Evolutionary conservation across 768 basidiomycete species (phyloP).

Genomic region (Butyriboletus loyo): DNA sequence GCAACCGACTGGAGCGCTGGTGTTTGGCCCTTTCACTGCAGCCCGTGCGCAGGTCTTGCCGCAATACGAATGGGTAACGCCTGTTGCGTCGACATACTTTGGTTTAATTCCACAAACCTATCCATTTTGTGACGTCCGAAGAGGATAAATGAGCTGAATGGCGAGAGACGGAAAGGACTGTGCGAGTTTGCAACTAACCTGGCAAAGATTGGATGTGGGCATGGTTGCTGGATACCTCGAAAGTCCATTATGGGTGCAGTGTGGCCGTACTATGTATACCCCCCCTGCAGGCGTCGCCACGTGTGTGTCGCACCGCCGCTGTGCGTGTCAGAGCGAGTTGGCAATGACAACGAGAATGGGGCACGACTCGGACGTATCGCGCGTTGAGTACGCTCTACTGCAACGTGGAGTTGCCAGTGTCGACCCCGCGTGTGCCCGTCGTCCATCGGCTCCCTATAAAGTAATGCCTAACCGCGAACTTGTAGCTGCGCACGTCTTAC

Average conservation of each 20-base stretch:
- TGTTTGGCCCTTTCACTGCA: slow-evolving; percentile 30
- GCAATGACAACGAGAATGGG: slow-evolving; percentile 8
- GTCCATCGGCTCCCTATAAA: slow-evolving; percentile 21
- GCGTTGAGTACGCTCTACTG: slow-evolving; percentile 14
- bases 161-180: slow-evolving; percentile 10
- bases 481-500: background rate
- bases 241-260: slow-evolving; percentile 2
- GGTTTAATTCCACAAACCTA: slow-evolving; percentile 60
- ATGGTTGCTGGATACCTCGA: slow-evolving; percentile 6
- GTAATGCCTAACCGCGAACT: background rate
- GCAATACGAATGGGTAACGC: slow-evolving; percentile 56
- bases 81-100: slow-evolving; percentile 59
- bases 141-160: slow-evolving; percentile 7
- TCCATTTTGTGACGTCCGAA: slow-evolving; percentile 1
- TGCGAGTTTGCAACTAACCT: slow-evolving; percentile 20
- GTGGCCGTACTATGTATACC: slow-evolving; percentile 25
- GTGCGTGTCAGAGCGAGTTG: slow-evolving; percentile 1
- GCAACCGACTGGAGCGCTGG: slow-evolving; percentile 40
- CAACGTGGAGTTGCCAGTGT: slow-evolving; percentile 18
- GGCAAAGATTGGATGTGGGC: slow-evolving; percentile 26
- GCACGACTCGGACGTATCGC: slow-evolving; percentile 17
- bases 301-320: slow-evolving; percentile 22
- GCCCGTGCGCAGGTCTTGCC: slow-evolving; percentile 57
- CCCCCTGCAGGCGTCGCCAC: slow-evolving; percentile 13
- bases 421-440: too few species aligned